These are phyloP conservation scores for Trypanosomatidae sp. DNA, from an alignment of 208 protist genomes.

Conservation along the genomic window DNA sequence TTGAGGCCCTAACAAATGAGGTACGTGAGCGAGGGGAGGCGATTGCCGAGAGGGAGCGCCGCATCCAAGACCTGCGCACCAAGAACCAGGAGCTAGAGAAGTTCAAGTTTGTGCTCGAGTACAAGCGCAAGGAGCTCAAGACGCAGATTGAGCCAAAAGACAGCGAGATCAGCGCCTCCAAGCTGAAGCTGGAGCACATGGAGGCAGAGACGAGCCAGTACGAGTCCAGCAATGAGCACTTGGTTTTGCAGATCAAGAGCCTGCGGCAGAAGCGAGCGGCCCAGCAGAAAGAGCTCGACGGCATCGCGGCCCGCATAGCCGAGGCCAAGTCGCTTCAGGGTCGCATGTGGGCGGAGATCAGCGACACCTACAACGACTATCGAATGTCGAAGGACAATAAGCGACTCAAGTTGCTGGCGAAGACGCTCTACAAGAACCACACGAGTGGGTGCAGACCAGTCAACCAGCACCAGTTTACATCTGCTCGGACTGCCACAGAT, in stretches of 20 bases:
- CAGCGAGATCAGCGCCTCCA: constrained; percentile 92
- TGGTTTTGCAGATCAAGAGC: constrained; percentile 93
- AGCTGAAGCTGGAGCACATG: constrained; percentile 96
- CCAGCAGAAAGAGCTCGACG: constrained; percentile 90
- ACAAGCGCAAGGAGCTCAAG: constrained; percentile 98
- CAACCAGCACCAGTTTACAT: constrained; percentile 35
- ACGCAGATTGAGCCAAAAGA: constrained; percentile 98
- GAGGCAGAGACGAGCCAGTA: constrained; percentile 92
- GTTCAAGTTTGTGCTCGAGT: constrained; percentile 99
- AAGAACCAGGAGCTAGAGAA: constrained; percentile 99
- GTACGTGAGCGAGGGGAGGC: constrained; percentile 95
- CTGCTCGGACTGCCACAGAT: constrained; percentile 81
- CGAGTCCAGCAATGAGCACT: constrained; percentile 91
- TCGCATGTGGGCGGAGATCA: constrained; percentile 88
- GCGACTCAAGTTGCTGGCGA: constrained; percentile 91
- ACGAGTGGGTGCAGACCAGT: constrained; percentile 44
- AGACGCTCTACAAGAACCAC: constrained; percentile 92
- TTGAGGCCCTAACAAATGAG: constrained; percentile 91
- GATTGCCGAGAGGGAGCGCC: constrained; percentile 96
- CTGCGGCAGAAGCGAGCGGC: constrained; percentile 94
- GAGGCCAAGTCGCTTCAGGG: constrained; percentile 84
- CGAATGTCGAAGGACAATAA: constrained; percentile 39
- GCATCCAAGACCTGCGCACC: constrained; percentile 97
- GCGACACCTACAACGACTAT: constrained; percentile 62
- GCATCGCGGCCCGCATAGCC: constrained; percentile 64